Evolutionary conservation across 768 basidiomycete species (phyloP).

Genomic region (Boletus rubroflammeus): DNA sequence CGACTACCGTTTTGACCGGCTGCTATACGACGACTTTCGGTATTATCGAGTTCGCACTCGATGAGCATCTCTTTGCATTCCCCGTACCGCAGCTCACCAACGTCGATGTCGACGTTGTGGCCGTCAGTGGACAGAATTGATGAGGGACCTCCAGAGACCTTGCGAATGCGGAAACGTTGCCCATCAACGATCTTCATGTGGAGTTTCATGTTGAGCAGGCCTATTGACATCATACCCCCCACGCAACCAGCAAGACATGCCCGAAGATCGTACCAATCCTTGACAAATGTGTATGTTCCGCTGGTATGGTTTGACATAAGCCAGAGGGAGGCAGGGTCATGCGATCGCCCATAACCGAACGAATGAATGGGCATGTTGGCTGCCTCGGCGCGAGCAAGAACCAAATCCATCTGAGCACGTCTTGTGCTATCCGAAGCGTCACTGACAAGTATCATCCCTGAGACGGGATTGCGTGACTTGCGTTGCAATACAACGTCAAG

Average conservation of each 20-base stretch:
- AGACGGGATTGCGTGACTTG: slow-evolving; percentile 84
- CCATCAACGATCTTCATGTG: slow-evolving; percentile 92
- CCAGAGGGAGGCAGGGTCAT: slow-evolving; percentile 97
- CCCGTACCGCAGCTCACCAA: slow-evolving; percentile 93
- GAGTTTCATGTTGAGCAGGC: slow-evolving; percentile 87
- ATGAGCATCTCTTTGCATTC: slow-evolving; percentile 97
- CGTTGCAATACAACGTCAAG: slow-evolving; percentile 94
- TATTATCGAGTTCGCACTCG: slow-evolving; percentile 84
- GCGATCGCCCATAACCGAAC: slow-evolving; percentile 93
- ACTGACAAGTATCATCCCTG: slow-evolving; percentile 90
- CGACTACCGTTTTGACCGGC: slow-evolving; percentile 13
- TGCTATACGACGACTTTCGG: slow-evolving; percentile 38
- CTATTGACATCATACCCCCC: slow-evolving; percentile 96
- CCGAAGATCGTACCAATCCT: slow-evolving; percentile 95
- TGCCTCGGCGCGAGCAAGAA: slow-evolving; percentile 94
- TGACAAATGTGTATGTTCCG: slow-evolving; percentile 97
- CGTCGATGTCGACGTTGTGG: slow-evolving; percentile 90
- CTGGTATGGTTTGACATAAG: slow-evolving; percentile 97
- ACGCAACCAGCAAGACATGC: slow-evolving; percentile 91
- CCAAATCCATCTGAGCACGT: slow-evolving; percentile 96
- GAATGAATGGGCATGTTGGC: slow-evolving; percentile 97
- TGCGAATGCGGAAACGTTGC: slow-evolving; percentile 88
- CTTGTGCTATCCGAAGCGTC: slow-evolving; percentile 91
- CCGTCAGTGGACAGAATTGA: slow-evolving; percentile 90
- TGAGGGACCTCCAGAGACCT: slow-evolving; percentile 86